These are phyloP conservation scores for Sphagnurus paluster DNA, from an alignment of 1,284 basidiomycete species.

Conservation along the genomic window DNA sequence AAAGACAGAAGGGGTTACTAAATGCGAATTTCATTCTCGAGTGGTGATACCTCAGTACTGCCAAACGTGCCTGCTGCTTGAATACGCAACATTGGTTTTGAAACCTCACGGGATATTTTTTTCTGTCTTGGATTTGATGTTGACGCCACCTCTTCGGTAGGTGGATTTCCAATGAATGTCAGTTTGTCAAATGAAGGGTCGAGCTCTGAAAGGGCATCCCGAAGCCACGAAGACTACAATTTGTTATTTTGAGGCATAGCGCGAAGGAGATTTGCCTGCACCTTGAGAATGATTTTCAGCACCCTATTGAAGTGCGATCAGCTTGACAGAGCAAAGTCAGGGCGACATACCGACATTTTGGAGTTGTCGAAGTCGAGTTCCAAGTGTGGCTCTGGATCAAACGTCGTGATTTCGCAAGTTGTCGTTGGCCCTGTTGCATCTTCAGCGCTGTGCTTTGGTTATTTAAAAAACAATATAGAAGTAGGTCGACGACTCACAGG, in stretches of 20 bases:
- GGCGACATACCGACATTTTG: conserved; percentile 50
- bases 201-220: conserved; percentile 87
- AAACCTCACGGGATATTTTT: conserved; percentile 26
- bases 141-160: conserved; percentile 38
- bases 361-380: conserved; percentile 79
- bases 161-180: conserved; percentile 73
- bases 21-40: too few species aligned
- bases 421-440: conserved; percentile 84
- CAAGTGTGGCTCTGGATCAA: conserved; percentile 79
- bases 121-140: conserved; percentile 32
- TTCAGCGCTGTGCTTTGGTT: conserved; percentile 63
- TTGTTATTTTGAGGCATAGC: conserved; percentile 1
- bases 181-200: conserved; percentile 83
- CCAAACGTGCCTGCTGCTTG: conserved; percentile 80
- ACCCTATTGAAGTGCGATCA: conserved; percentile 47
- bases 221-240: conserved; percentile 83
- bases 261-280: conserved; percentile 22
- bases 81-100: conserved; percentile 70
- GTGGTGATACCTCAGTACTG: conserved; percentile 78
- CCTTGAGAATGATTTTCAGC: conserved; percentile 87
- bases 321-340: neutral
- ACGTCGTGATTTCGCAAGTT: conserved; percentile 85
- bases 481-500: conserved; percentile 59
- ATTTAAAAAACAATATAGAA: conserved; percentile 10
- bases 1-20: neutral